Evolutionary conservation across 163 green algal species (phyloP).

Genomic region (Scenedesmus sp.): DNA sequence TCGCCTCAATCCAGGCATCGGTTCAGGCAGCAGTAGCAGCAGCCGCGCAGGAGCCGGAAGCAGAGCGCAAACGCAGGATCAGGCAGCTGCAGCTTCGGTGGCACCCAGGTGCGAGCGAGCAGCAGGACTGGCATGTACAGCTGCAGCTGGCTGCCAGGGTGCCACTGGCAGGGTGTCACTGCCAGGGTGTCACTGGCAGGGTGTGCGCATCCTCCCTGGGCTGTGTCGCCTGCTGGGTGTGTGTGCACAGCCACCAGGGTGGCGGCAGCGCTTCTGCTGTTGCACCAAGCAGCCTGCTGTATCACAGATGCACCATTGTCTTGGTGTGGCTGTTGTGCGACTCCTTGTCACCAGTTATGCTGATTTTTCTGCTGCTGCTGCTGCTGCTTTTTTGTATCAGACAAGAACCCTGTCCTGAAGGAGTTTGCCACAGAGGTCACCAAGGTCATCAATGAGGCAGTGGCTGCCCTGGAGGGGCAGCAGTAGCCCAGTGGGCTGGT

Average conservation of each 20-base stretch:
- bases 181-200: background rate
- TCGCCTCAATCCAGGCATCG: conserved; percentile 55
- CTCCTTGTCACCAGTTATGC: no score
- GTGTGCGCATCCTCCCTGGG: background rate
- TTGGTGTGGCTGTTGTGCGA: no score
- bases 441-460: conserved; percentile 71
- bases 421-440: conserved; percentile 72
- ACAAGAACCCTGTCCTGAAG: conserved; percentile 71
- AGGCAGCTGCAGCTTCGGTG: conserved; percentile 68
- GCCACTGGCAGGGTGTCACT: background rate
- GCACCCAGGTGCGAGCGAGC: conserved; percentile 56
- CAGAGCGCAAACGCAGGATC: conserved; percentile 61
- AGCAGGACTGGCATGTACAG: background rate
- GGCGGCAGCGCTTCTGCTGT: no score
- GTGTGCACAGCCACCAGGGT: no score
- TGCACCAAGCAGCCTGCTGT: no score
- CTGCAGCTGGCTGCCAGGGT: background rate
- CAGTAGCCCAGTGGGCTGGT: background rate
- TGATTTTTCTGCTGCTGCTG: background rate
- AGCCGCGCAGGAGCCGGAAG: conserved; percentile 56
- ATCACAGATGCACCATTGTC: background rate
- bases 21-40: conserved; percentile 65
- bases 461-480: conserved; percentile 60
- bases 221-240: no score
- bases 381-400: conserved; percentile 18